A percentile compares a stretch with the other conserved stretches of the same genome.
Conservation (phyloP, 2,329 filamentous ascomycete species). For the Pseudogymnoascus sp. region DNA sequence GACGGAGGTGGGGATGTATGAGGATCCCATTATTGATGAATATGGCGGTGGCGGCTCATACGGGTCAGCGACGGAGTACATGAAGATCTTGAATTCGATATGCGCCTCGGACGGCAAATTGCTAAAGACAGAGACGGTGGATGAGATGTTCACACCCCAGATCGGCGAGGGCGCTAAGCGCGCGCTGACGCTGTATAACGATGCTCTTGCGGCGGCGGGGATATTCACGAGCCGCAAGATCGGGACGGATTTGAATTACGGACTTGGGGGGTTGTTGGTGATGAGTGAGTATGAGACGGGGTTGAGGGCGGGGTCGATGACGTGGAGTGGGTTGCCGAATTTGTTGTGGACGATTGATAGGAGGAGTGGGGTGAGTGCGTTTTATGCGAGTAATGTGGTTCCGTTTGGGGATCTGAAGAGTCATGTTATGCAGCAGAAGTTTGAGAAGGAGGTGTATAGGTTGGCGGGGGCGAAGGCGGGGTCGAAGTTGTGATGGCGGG, state of each 20-base stretch:
- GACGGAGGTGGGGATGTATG: conserved; percentile 13
- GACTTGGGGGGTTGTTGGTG: conserved; percentile 37
- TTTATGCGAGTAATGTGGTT: conserved; percentile 37
- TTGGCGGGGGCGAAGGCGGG: not conserved
- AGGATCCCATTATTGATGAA: conserved; percentile 17
- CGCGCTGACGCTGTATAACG: conserved; percentile 25
- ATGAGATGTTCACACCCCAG: conserved; percentile 41
- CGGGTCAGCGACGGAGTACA: conserved; percentile 34
- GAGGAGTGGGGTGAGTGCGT: conserved; percentile 33
- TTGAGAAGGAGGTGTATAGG: conserved; percentile 36
- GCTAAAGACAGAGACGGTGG: conserved; percentile 35
- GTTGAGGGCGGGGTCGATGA: conserved; percentile 34
- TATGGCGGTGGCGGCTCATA: conserved; percentile 33
- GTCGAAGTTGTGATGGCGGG: not conserved
- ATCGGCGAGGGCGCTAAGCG: conserved; percentile 27
- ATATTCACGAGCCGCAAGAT: conserved; percentile 26
- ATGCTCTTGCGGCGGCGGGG: conserved; percentile 8
- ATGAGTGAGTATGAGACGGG: conserved; percentile 31
- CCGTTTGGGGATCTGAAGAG: conserved; percentile 34
- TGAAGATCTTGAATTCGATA: conserved; percentile 39
- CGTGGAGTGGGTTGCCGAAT: conserved; percentile 41
- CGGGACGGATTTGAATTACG: conserved; percentile 34
- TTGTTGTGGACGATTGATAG: conserved; percentile 39
- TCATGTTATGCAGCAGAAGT: conserved; percentile 30
- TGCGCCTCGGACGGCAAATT: conserved; percentile 42